Evolutionary conservation across 2,329 filamentous ascomycete species (phyloP).

Genomic region (Fragosphaeria purpurea): DNA sequence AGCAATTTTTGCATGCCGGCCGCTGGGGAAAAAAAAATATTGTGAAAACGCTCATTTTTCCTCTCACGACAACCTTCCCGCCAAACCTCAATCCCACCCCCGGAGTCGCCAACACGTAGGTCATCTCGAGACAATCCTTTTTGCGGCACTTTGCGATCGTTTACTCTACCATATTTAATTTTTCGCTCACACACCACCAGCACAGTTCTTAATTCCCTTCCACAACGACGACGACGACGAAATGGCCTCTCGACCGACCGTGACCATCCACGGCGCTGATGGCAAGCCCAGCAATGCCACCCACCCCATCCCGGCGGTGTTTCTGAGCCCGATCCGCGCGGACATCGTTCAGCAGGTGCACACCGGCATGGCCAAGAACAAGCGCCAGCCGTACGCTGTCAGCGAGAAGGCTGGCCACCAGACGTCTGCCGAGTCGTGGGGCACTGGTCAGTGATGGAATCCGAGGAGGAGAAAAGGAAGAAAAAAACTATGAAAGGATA

Average conservation of each 20-base stretch:
- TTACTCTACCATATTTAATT: too few species aligned
- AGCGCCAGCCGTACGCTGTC: constrained; percentile 98
- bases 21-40: not conserved
- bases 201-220: not conserved
- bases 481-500: not conserved
- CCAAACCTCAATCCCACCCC: not conserved
- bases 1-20: not conserved
- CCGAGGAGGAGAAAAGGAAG: not conserved
- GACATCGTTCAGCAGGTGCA: constrained; percentile 99
- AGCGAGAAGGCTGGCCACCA: constrained; percentile 99
- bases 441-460: constrained; percentile 67
- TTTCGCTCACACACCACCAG: not conserved
- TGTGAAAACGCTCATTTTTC: not conserved
- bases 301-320: constrained; percentile 90
- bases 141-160: too few species aligned
- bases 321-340: constrained; percentile 92
- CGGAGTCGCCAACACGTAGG: constrained; percentile 1
- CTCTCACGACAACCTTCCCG: not conserved
- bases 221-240: constrained; percentile 16
- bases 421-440: constrained; percentile 99
- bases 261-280: constrained; percentile 94
- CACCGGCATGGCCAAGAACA: constrained; percentile 99
- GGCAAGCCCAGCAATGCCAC: constrained; percentile 83
- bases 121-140: not conserved
- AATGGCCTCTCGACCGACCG: constrained; percentile 94